Conservation (phyloP, 257 asterid genomes). For the Lavandula angustifolia region DNA sequence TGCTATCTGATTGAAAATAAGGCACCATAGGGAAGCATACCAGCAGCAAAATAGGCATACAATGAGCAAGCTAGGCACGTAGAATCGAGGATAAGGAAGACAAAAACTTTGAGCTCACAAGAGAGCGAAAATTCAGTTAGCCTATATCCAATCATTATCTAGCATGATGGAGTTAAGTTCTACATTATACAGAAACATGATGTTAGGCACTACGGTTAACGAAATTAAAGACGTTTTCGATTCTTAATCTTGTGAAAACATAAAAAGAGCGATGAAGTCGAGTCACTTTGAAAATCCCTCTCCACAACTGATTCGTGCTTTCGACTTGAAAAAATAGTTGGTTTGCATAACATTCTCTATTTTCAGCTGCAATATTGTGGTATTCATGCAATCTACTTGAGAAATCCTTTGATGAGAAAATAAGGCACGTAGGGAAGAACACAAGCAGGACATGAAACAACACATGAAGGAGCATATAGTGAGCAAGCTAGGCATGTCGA, state of each 20-base stretch:
- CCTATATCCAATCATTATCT: not conserved
- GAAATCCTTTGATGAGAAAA: no score
- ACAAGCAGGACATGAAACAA: no score
- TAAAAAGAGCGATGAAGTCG: not conserved
- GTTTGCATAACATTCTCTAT: no score
- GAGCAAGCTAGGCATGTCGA: no score
- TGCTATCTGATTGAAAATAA: not conserved
- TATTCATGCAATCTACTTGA: no score
- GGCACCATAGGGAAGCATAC: not conserved
- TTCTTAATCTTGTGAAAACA: slow-evolving; percentile 20
- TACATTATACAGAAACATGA: not conserved
- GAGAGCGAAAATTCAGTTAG: slow-evolving; percentile 20
- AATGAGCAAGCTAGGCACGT: not conserved
- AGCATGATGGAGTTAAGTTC: not conserved
- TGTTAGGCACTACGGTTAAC: not conserved
- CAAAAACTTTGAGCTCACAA: no score
- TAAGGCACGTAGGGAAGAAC: no score
- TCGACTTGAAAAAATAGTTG: no score
- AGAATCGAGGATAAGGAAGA: not conserved
- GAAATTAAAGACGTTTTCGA: not conserved
- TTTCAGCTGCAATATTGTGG: no score
- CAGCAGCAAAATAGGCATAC: not conserved
- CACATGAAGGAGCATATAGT: no score
- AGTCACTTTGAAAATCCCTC: not conserved
- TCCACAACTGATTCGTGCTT: not conserved